phyloP scores from a whole-genome alignment of 148 eudicot species.

The Chenopodium suecicum region DNA sequence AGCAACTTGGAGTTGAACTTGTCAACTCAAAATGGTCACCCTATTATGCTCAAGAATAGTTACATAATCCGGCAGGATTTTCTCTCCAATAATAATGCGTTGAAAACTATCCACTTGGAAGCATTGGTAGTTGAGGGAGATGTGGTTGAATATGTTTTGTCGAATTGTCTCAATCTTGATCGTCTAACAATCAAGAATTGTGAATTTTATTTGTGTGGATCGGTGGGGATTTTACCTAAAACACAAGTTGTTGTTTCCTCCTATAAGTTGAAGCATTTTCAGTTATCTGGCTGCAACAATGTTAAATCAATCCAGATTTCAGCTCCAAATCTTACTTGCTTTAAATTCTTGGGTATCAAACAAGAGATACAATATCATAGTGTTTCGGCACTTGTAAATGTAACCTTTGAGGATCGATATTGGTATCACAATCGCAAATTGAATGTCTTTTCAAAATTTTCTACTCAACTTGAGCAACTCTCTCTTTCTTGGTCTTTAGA shows the following conservation, averaged over 20 bases:
- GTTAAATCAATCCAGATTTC: not conserved
- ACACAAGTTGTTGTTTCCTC: not conserved
- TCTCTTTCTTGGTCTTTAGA: no score
- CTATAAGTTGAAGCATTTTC: not conserved
- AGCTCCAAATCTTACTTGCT: no score
- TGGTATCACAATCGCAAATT: no score
- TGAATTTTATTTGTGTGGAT: not conserved
- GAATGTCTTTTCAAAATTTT: no score
- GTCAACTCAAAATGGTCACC: no score
- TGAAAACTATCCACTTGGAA: not conserved
- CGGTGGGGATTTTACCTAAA: not conserved
- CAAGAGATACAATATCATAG: no score
- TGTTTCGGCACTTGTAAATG: no score
- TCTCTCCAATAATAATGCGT: not conserved
- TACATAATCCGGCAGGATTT: not conserved
- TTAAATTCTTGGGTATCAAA: no score
- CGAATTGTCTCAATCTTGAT: not conserved
- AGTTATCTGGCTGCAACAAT: not conserved
- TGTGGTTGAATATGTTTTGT: not conserved
- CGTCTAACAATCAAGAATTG: not conserved
- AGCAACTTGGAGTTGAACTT: conserved; percentile 6
- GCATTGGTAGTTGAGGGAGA: not conserved
- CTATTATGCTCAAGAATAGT: no score
- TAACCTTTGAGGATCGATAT: no score
- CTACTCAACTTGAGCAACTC: no score